Evolutionary conservation across 768 basidiomycete species (phyloP), one percentile per base, ranked within the genome.

Genomic region (Thelephora aurantiotincta): DNA sequence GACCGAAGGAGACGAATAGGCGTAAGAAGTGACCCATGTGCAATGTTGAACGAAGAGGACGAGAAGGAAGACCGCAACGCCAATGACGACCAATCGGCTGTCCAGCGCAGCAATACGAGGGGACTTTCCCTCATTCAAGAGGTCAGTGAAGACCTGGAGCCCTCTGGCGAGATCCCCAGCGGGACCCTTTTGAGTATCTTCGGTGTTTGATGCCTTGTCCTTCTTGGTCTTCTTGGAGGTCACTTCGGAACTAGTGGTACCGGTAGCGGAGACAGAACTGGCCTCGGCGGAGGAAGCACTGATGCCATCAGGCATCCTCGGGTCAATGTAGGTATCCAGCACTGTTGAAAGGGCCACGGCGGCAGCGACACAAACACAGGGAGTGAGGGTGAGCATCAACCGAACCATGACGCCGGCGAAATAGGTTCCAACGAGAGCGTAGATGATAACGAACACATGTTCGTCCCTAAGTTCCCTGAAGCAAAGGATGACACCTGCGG

Each of bases 321-420:
- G 86, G 63, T 97, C 90, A 56, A 98, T 72, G 63, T 90, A 99
- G 0, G 81, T 86, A 54, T 96, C 88, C 49, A 97, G 69, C 11
- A 98, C 71, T 6, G 80, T 75, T 2, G 92, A 93, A 50, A 96
- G 68, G 1, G 92, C 91, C 26, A 98, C 80, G 5, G 96, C 96
- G 14, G 90, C 81, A 14, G 90, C 63, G 49, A 98, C 87, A 60
- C 96, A 99, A 41, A 98, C 96, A 49, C 94, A 86, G 1, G 96
- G 96, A 0, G 94, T 98, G 48, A 99, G 79, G 20, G 96, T 85
- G 47, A 99, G 74, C 90, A 99, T 98, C 51, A 98, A 74, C 49
- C 96, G 91, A 53, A 99, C 96, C 96, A 99, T 99, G 61, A 99
- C 94, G 37, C 96, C 96, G 4, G 96, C 94, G 59, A 99, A 99